Evolutionary conservation across 805 yeast species (phyloP), one percentile per base, ranked within the genome.

Genomic region (Wickerhamomyces chambardii): DNA sequence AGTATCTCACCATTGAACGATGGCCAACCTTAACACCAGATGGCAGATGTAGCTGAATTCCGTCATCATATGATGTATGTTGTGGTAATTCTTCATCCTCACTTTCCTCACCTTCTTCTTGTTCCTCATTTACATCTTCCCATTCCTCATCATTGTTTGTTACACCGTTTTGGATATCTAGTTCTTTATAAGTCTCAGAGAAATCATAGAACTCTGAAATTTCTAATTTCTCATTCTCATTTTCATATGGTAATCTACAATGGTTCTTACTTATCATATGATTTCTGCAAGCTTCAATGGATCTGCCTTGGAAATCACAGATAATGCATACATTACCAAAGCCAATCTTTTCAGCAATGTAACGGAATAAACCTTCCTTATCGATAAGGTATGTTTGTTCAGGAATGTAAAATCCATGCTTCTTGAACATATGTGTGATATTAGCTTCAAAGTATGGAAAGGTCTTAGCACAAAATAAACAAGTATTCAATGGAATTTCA

Each of bases 151-250:
- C 63, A 39, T 53, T 61, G 29, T 37, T 55, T 29, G 40, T 56
- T 16, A 51, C 45, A 7, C 36, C 55, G n/a, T n/a, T n/a, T n/a
- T n/a, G n/a, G n/a, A n/a, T n/a, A 3, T 50, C 60, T 14, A 56
- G 65, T 11, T 42, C 45, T 17, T 47, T 47, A 52, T 89, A 90
- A 3, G 95, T 74, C 3, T 84, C 70, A 2, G 78, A 65, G 64
- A 89, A 92, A 55, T 92, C 96, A 54, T 90, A 92, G 51, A 84
- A 92, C 37, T 87, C 95, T 0, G 95, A 78, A 15, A 90, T 73
- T 57, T 92, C 98, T 38, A 85, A 63, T 55, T 79, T 84, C 49
- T 89, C 95, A 45, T 81, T 77, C 40, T 83, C 87, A 5, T 71
- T 56, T 48, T 92, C 97, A 56, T 85, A 92, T 4, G 97, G 97